Evolutionary conservation across 1,284 basidiomycete genomes (phyloP).

Genomic region (Austropuccinia psidii): DNA sequence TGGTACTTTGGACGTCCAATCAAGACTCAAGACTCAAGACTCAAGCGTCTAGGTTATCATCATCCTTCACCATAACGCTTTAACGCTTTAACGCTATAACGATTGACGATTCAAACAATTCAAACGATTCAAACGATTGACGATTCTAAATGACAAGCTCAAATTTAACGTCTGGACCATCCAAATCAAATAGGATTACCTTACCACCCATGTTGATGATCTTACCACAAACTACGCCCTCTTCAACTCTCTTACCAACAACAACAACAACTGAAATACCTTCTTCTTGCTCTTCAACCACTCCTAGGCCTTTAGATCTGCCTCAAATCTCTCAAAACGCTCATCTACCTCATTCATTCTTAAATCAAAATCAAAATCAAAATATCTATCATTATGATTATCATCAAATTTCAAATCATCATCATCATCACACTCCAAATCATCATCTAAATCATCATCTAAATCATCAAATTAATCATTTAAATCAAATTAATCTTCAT

Average conservation of each 20-base stretch:
- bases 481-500: background rate
- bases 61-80: too few relatives aligned
- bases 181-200: conserved; percentile 5
- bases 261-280: background rate
- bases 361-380: background rate
- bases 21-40: too few relatives aligned
- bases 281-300: background rate
- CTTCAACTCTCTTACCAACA: background rate
- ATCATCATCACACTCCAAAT: background rate
- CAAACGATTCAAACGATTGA: too few relatives aligned
- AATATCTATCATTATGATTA: conserved; percentile 4
- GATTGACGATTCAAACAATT: too few relatives aligned
- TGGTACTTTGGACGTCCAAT: too few relatives aligned
- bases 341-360: conserved; percentile 2
- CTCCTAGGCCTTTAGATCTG: background rate
- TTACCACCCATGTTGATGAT: conserved; percentile 25
- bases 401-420: background rate
- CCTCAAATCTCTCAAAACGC: too few relatives aligned
- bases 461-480: background rate
- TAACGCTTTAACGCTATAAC: too few relatives aligned
- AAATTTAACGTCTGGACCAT: background rate
- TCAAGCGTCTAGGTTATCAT: too few relatives aligned
- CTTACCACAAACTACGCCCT: background rate
- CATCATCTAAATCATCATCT: background rate
- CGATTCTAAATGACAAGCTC: conserved; percentile 12